Evolutionary conservation across 2,329 filamentous ascomycete genomes (phyloP).

Genomic region (Pseudopyrenochaeta lycopersici): DNA sequence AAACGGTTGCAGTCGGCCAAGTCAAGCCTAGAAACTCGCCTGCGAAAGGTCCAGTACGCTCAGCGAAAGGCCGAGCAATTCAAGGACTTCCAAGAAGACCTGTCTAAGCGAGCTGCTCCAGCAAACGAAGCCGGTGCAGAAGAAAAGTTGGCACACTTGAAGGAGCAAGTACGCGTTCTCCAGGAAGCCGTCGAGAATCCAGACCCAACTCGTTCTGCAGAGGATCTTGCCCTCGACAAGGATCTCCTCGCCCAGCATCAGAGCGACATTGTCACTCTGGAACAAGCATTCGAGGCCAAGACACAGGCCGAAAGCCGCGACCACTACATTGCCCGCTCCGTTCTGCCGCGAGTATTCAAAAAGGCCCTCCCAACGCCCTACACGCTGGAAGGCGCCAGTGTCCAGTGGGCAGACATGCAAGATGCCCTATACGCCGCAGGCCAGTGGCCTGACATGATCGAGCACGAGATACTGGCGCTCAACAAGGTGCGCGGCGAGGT

Average conservation of each 20-base stretch:
- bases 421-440: conserved; percentile 40
- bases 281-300: conserved; percentile 36
- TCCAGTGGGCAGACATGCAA: conserved; percentile 46
- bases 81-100: conserved; percentile 24
- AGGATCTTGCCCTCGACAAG: conserved; percentile 18
- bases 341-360: conserved; percentile 30
- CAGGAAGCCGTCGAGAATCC: conserved; percentile 23
- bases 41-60: conserved; percentile 33
- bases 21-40: conserved; percentile 30
- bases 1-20: conserved; percentile 32
- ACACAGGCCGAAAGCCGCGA: conserved; percentile 17
- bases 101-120: conserved; percentile 20
- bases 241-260: conserved; percentile 17
- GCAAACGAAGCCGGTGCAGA: conserved; percentile 33
- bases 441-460: conserved; percentile 31
- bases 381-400: conserved; percentile 32
- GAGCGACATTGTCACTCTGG: conserved; percentile 25
- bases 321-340: conserved; percentile 34
- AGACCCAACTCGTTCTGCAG: conserved; percentile 17
- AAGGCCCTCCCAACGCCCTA: conserved; percentile 30
- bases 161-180: conserved; percentile 13
- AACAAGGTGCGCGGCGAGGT: conserved; percentile 19
- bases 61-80: conserved; percentile 33
- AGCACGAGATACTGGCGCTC: conserved; percentile 29
- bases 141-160: conserved; percentile 23